Base-by-base conservation (phyloP, 2,329 filamentous ascomycete genomes). In the Chaetomium sp. region DNA sequence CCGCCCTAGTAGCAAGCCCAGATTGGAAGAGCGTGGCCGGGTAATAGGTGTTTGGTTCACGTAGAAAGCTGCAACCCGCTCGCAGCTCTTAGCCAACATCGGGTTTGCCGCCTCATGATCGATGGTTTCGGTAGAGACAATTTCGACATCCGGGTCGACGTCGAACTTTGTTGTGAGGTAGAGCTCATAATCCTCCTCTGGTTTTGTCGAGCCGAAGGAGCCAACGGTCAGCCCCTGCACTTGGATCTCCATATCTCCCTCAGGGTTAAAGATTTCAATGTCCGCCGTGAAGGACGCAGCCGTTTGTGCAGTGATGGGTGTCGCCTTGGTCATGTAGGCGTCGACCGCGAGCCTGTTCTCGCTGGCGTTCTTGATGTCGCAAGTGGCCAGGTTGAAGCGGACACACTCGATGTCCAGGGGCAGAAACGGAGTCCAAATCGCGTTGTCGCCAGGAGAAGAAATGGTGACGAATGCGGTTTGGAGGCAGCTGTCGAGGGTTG, bases 351-450 rank as follows among this genome's bases (percentile, higher is more conserved):
- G 66, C 1, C 51, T 58, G 3, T 72, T 64, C 3, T 70, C 38
- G 4, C 60, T 60, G 5, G 38, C 58, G 25, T 47, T 59, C 3
- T 60, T 35, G 35, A 31, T 59, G 33, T 72, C 65, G 53, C 73
- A 72, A 5, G 65, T 67, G 4, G 74, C 74, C 38, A 78, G 57
- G 65, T 78, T 80, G 71, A 81, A 80, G 3, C 72, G 70, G 0
- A 80, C 65, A 16, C 63, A 70, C 9, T 73, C 69, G 8, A 80
- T 78, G 2, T 60, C 66, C 5, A 73, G 69, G 0, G 79, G 79
- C 0, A 81, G 71, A 64, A 81, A 81, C 0, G 76, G 73, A 1
- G 78, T 78, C 79, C 79, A 81, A 0, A 81, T 72, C 0, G 78
- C 74, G 13, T 70, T 73, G 49, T 81, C 79, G 12, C 77, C 77